phyloP scores from a whole-genome alignment of 1,139 yeast genomes.

The Blastobotrys apis region DNA sequence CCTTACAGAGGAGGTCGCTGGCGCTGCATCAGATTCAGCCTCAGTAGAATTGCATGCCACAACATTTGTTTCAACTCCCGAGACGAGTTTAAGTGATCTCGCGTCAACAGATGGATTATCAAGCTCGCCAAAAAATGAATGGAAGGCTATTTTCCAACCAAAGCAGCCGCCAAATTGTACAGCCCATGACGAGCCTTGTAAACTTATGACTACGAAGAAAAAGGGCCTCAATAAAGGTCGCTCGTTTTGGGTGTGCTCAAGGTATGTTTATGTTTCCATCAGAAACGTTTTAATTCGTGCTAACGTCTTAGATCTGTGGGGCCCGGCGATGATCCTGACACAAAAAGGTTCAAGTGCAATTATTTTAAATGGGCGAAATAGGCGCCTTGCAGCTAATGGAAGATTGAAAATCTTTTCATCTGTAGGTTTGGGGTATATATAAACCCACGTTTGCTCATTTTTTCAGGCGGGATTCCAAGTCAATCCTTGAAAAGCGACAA shows the following conservation, averaged over 20 bases:
- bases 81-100: no score
- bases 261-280: slow-evolving; percentile 22
- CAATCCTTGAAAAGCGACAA: no score
- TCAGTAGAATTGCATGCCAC: background rate
- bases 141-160: slow-evolving; percentile 31
- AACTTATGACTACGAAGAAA: slow-evolving; percentile 31
- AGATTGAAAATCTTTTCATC: no score
- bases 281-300: background rate
- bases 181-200: slow-evolving; percentile 37
- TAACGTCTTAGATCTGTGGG: slow-evolving; percentile 31
- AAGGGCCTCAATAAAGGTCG: slow-evolving; percentile 39
- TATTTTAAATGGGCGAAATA: slow-evolving; percentile 35
- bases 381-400: no score
- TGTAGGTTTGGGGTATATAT: no score
- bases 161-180: slow-evolving; percentile 31
- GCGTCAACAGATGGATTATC: background rate
- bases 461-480: no score
- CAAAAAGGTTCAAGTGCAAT: slow-evolving; percentile 31
- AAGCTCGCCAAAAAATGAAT: slow-evolving; percentile 14
- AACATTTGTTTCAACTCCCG: background rate
- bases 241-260: slow-evolving; percentile 39
- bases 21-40: background rate
- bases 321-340: slow-evolving; percentile 22
- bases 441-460: no score
- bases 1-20: background rate